These are phyloP conservation scores for sunflower (Helianthus annuus) DNA, from an alignment of 129 eudicot species.

Conservation along the genomic window DNA sequence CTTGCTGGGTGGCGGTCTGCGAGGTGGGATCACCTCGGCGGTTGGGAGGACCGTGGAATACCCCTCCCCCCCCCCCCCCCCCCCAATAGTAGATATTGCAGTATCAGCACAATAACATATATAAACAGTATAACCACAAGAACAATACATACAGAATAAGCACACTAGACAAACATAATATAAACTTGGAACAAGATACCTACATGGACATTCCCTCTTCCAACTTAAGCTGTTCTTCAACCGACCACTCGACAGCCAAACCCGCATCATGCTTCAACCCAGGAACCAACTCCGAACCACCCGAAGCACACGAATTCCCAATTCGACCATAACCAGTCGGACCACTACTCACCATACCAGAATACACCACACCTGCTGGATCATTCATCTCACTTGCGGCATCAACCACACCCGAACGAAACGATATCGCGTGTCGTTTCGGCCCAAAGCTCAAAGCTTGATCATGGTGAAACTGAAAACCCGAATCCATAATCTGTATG, in stretches of 20 bases:
- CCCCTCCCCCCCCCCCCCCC: no score
- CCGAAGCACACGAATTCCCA: conserved; percentile 47
- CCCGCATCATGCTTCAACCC: conserved; percentile 80
- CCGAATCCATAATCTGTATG: conserved; percentile 35
- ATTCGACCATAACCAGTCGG: conserved; percentile 27
- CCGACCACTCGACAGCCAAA: conserved; percentile 80
- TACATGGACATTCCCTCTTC: conserved; percentile 86
- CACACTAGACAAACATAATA: no score
- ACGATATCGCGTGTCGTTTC: conserved; percentile 46
- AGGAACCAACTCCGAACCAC: conserved; percentile 49
- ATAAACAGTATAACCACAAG: background rate
- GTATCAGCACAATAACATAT: background rate
- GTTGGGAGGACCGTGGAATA: no score
- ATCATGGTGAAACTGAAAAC: conserved; percentile 50
- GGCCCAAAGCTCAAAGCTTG: conserved; percentile 39
- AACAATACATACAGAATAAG: background rate
- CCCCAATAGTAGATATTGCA: background rate
- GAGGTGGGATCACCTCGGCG: no score
- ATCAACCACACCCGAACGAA: conserved; percentile 48
- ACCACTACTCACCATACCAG: conserved; percentile 37
- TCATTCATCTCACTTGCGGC: conserved; percentile 45
- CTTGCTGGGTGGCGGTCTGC: no score
- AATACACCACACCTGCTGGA: conserved; percentile 28
- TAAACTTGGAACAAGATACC: conserved; percentile 31
- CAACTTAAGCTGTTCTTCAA: conserved; percentile 74